Conservation (phyloP, 2,329 filamentous ascomycete genomes). For the Nemania sp. region DNA sequence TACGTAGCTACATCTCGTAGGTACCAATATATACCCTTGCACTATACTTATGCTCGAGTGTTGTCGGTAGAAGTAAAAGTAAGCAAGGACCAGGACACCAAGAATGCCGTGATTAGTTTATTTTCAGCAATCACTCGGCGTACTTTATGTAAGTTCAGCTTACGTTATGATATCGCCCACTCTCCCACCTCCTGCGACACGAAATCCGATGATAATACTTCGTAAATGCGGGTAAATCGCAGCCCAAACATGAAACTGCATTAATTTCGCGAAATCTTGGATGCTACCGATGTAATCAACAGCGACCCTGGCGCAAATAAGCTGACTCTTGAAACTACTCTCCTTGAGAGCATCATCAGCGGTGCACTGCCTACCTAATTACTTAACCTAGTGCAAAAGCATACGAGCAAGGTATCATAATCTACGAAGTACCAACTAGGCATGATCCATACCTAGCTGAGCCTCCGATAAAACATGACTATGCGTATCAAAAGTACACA, state of each 20-base stretch:
- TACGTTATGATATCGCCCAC: neutral
- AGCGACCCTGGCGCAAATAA: neutral
- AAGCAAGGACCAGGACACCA: neutral
- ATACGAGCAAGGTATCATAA: no score
- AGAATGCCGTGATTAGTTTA: neutral
- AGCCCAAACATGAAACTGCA: conserved; percentile 6
- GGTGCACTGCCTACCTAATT: no score
- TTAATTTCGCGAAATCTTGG: neutral
- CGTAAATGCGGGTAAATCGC: conserved; percentile 12
- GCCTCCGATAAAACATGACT: no score
- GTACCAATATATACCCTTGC: no score
- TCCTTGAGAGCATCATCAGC: neutral
- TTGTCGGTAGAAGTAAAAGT: neutral
- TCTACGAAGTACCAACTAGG: no score
- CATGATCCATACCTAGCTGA: no score
- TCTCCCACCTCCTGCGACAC: neutral
- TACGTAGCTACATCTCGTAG: no score
- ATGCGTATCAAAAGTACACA: neutral
- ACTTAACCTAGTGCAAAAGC: no score
- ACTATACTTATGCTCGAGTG: no score
- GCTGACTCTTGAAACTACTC: neutral
- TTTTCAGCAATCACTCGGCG: conserved; percentile 2
- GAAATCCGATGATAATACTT: neutral
- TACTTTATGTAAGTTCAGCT: neutral
- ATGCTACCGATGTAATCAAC: neutral